Conservation (phyloP, 2,329 filamentous ascomycete species). For the Ophiocordyceps camponoti-leonardi region DNA sequence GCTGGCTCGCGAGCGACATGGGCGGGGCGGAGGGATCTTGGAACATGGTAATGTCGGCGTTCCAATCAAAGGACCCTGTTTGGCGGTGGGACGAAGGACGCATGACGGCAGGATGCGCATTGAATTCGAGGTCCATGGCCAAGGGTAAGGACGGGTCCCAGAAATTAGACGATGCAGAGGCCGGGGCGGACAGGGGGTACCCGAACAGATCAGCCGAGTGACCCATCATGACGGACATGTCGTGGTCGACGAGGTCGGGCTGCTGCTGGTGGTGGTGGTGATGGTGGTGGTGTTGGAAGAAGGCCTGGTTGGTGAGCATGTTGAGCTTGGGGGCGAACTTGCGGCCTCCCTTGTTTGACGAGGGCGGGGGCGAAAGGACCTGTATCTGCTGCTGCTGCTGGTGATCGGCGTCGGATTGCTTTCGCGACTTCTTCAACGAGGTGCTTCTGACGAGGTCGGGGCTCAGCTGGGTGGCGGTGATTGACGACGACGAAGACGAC, state of each 20-base stretch:
- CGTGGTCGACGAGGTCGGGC: constrained; percentile 29
- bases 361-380: constrained; percentile 43
- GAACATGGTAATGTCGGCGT: constrained; percentile 35
- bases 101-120: constrained; percentile 25
- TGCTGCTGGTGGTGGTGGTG: too few relatives aligned
- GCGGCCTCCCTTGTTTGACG: constrained; percentile 34
- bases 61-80: constrained; percentile 40
- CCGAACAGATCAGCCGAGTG: constrained; percentile 37
- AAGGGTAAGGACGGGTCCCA: constrained; percentile 38
- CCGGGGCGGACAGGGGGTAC: constrained; percentile 42
- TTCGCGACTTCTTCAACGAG: constrained; percentile 27
- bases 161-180: constrained; percentile 31
- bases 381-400: too few relatives aligned
- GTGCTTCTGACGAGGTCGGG: constrained; percentile 10
- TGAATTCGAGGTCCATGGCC: constrained; percentile 45
- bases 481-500: constrained; percentile 12
- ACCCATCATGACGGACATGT: constrained; percentile 28
- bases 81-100: constrained; percentile 22
- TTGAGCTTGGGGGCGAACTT: constrained; percentile 35
- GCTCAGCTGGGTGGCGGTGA: constrained; percentile 11
- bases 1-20: constrained; percentile 15
- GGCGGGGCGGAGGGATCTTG: constrained; percentile 24
- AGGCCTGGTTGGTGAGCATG: constrained; percentile 42
- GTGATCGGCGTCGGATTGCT: constrained; percentile 20
- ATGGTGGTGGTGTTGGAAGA: constrained; percentile 33